These are phyloP conservation scores for Plectosphaerella sp. DNA, from an alignment of 2,329 filamentous ascomycete genomes.

Conservation along the genomic window DNA sequence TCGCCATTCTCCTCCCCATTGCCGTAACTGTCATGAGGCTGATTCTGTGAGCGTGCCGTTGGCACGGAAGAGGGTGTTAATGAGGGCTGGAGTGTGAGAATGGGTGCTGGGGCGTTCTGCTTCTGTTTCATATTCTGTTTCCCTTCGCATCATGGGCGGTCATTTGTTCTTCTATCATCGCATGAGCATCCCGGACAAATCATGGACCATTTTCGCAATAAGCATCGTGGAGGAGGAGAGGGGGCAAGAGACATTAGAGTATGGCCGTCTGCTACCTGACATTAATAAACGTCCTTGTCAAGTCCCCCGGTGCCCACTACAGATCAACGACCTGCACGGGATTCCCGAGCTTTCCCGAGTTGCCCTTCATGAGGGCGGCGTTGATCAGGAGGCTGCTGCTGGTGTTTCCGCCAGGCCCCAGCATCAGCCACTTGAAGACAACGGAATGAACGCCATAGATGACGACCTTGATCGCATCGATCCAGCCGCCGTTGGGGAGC, in stretches of 20 bases:
- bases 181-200: neutral
- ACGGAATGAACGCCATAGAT: slow-evolving; percentile 41
- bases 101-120: neutral
- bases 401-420: slow-evolving; percentile 43
- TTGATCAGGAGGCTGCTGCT: slow-evolving; percentile 50
- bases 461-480: slow-evolving; percentile 39
- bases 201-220: no score
- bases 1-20: slow-evolving; percentile 1
- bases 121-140: neutral
- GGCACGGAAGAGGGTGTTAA: neutral
- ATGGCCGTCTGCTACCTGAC: neutral
- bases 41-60: neutral
- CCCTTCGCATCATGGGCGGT: neutral
- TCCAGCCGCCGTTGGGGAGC: slow-evolving; percentile 40
- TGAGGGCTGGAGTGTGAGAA: no score
- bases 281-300: neutral
- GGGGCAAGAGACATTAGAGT: neutral
- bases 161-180: neutral
- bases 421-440: slow-evolving; percentile 54
- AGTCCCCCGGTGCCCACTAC: slow-evolving; percentile 19
- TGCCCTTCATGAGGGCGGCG: slow-evolving; percentile 51
- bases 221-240: no score
- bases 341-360: slow-evolving; percentile 43
- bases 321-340: slow-evolving; percentile 30
- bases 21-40: neutral